Percentiles rank a stretch among this genome's conserved stretches.
Evolutionary conservation across 805 yeast genomes (phyloP).

Genomic region (Maudiozyma bulderi): DNA sequence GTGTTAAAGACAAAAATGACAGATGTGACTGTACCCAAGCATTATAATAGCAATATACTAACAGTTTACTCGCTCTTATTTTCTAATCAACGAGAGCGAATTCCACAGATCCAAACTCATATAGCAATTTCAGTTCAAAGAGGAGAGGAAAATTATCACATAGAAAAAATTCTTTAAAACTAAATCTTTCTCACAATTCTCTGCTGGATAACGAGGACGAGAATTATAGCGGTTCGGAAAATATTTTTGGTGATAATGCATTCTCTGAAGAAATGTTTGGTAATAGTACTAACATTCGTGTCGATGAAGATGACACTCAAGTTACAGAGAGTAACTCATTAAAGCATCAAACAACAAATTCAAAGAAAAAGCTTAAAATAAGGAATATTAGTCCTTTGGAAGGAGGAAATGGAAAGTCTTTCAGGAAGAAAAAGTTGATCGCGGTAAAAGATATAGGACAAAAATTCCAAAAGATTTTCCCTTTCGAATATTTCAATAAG

Average conservation of each 20-base stretch:
- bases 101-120: background rate
- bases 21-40: background rate
- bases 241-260: constrained; percentile 1
- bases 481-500: constrained; percentile 29
- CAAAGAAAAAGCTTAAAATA: background rate
- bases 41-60: background rate
- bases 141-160: no score
- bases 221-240: constrained; percentile 1
- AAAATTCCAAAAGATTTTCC: constrained; percentile 21
- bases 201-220: constrained; percentile 14
- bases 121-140: no score
- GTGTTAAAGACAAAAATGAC: background rate
- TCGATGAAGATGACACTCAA: constrained; percentile 11
- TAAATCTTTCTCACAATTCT: constrained; percentile 14
- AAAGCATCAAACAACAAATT: background rate
- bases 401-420: background rate
- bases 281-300: background rate
- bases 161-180: constrained; percentile 7
- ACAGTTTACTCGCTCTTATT: background rate
- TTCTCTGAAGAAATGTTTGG: constrained; percentile 1
- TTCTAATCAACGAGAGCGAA: background rate
- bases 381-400: background rate
- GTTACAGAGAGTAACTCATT: background rate
- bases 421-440: background rate
- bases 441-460: constrained; percentile 28